Conservation (phyloP, 148 eudicot species). For the Camellia lanceoleosa region DNA sequence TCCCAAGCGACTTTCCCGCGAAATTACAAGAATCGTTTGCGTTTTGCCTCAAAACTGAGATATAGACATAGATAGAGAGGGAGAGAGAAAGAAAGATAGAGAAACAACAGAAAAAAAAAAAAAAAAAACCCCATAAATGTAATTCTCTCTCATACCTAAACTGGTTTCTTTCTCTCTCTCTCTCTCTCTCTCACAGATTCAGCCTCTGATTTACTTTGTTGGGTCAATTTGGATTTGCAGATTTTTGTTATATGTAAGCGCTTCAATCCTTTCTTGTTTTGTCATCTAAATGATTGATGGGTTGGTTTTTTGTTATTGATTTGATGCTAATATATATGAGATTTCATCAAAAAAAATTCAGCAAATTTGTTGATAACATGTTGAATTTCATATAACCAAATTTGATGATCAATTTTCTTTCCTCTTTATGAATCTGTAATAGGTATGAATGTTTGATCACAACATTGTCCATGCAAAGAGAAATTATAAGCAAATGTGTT, state of each 20-base stretch:
- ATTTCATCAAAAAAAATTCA: not conserved
- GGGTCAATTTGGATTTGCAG: not conserved
- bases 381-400: not conserved
- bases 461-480: not conserved
- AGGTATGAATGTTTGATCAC: not conserved
- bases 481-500: not conserved
- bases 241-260: not conserved
- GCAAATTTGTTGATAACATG: no score
- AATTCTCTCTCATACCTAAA: not conserved
- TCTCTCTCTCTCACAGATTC: not conserved
- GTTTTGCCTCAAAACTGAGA: slow-evolving; percentile 7
- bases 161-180: not conserved
- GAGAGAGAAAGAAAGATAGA: slow-evolving; percentile 1
- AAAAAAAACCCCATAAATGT: not conserved
- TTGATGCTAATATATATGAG: not conserved
- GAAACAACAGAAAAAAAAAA: not conserved
- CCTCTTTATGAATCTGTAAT: not conserved
- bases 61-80: not conserved
- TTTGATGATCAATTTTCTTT: not conserved
- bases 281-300: not conserved
- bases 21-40: not conserved
- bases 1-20: slow-evolving; percentile 22
- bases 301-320: not conserved
- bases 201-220: not conserved
- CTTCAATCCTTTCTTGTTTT: not conserved